phyloP scores from a whole-genome alignment of 2,329 filamentous ascomycete genomes.

The Didymella keratinophila region DNA sequence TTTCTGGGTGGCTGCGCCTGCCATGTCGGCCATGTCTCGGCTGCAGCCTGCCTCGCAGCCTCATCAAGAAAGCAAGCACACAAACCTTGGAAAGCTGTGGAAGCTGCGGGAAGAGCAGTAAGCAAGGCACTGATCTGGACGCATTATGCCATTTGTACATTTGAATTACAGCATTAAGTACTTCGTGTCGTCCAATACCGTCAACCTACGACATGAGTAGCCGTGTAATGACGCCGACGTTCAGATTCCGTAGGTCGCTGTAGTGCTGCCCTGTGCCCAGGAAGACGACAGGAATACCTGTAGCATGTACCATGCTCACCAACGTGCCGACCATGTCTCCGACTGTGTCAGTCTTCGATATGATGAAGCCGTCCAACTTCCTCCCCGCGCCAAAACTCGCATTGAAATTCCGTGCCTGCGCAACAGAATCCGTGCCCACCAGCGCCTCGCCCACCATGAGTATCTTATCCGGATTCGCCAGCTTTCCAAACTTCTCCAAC shows the following conservation, averaged over 20 bases:
- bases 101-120: too few species aligned
- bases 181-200: background rate
- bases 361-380: constrained; percentile 93
- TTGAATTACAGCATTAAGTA: background rate
- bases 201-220: constrained; percentile 63
- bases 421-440: constrained; percentile 93
- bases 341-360: constrained; percentile 97
- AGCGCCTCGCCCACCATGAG: constrained; percentile 95
- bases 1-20: too few species aligned
- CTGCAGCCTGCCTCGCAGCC: too few species aligned
- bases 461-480: constrained; percentile 96
- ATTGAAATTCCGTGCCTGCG: constrained; percentile 96
- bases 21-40: too few species aligned
- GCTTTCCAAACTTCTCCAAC: constrained; percentile 95
- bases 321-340: constrained; percentile 98
- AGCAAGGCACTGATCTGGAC: background rate
- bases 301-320: constrained; percentile 97
- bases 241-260: constrained; percentile 69
- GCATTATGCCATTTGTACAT: background rate
- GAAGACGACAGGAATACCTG: constrained; percentile 94
- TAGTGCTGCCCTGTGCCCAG: constrained; percentile 78
- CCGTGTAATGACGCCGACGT: constrained; percentile 69
- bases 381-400: constrained; percentile 83
- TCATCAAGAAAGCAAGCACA: too few species aligned
- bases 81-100: too few species aligned